Conservation (phyloP, 208 protist genomes). For the Tritrichomonas foetus region DNA sequence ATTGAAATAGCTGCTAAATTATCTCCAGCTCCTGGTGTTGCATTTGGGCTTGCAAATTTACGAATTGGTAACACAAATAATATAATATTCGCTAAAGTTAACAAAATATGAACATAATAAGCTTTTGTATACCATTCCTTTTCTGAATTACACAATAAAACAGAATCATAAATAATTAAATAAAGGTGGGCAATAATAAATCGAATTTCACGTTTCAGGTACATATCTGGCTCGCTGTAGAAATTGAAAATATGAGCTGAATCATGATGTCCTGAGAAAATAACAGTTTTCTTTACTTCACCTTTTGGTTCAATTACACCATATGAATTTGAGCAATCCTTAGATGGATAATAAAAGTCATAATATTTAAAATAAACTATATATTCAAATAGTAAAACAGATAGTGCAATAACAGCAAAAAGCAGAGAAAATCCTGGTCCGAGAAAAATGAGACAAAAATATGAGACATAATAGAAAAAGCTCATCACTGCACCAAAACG, state of each 20-base stretch:
- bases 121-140: no score
- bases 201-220: not conserved
- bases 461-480: not conserved
- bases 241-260: not conserved
- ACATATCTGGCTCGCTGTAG: not conserved
- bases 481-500: not conserved
- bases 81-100: not conserved
- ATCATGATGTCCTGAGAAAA: conserved; percentile 13
- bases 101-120: not conserved
- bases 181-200: not conserved
- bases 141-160: no score
- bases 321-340: not conserved
- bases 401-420: not conserved
- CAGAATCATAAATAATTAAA: no score
- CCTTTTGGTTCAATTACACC: not conserved
- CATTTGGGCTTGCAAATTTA: not conserved
- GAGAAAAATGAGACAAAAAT: not conserved
- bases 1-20: not conserved
- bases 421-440: no score
- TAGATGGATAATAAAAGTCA: not conserved
- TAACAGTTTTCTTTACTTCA: not conserved
- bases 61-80: not conserved
- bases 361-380: not conserved
- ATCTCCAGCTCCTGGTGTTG: not conserved
- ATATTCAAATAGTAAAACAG: not conserved